These are phyloP conservation scores for Rhizoclosmatium sp. DNA, from an alignment of 192 early-diverging fungal species.

Conservation along the genomic window DNA sequence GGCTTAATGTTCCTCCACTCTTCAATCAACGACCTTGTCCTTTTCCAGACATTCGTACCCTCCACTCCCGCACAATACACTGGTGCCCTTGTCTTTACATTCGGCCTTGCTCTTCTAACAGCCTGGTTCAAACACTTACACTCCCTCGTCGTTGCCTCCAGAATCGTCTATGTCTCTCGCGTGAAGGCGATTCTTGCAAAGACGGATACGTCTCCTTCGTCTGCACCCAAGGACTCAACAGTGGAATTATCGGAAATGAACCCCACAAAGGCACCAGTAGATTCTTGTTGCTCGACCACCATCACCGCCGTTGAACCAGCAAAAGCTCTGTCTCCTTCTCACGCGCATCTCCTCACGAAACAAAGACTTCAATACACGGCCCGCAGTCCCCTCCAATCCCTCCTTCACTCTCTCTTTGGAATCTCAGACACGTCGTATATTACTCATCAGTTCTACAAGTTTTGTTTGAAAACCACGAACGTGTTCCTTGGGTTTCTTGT, in stretches of 20 bases:
- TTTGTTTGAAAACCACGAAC: not conserved
- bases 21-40: conserved; percentile 64
- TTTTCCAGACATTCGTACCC: conserved; percentile 72
- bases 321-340: too few relatives aligned
- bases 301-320: not conserved
- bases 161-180: not conserved
- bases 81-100: conserved; percentile 60
- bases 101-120: conserved; percentile 61
- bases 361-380: not conserved
- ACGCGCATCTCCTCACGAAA: not conserved
- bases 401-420: not conserved
- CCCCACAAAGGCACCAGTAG: not conserved
- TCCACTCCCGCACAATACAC: conserved; percentile 57
- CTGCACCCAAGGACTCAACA: not conserved
- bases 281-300: not conserved
- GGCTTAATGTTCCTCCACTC: conserved; percentile 69
- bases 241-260: not conserved
- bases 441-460: not conserved
- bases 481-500: conserved; percentile 20
- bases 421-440: not conserved
- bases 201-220: not conserved
- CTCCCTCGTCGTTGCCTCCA: not conserved
- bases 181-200: not conserved
- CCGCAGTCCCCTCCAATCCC: not conserved
- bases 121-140: conserved; percentile 47